Conservation (phyloP, 345 rosid species). For the Euclidium syriacum region DNA sequence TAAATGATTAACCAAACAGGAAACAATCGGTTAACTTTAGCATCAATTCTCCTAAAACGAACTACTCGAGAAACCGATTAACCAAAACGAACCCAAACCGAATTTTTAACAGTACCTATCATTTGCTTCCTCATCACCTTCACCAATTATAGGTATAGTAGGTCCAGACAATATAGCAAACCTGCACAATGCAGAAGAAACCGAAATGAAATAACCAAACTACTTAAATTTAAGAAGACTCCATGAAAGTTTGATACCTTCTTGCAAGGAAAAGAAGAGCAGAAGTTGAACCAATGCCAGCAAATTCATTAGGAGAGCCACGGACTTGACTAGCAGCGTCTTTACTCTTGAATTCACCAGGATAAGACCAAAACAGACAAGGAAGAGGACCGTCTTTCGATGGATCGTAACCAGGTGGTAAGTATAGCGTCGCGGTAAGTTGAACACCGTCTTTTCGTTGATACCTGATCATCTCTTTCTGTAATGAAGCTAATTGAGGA, state of each 20-base stretch:
- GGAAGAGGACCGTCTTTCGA: constrained; percentile 91
- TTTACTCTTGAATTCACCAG: constrained; percentile 99
- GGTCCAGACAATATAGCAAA: constrained; percentile 97
- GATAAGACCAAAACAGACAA: constrained; percentile 93
- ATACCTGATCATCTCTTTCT: constrained; percentile 97
- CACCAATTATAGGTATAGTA: constrained; percentile 95
- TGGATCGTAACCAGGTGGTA: constrained; percentile 91
- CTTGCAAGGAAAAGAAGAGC: constrained; percentile 98
- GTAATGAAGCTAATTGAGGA: constrained; percentile 85
- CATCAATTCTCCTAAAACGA: too few species aligned
- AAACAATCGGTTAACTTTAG: too few species aligned
- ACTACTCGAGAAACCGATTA: too few species aligned
- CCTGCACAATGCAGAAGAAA: constrained; percentile 39
- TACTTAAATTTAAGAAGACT: constrained; percentile 13
- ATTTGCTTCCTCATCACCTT: constrained; percentile 96
- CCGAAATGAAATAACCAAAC: constrained; percentile 4
- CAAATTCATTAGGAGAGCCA: constrained; percentile 97
- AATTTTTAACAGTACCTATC: constrained; percentile 89
- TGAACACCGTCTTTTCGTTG: constrained; percentile 95
- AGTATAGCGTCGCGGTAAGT: constrained; percentile 88
- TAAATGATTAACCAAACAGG: too few species aligned
- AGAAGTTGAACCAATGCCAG: constrained; percentile 93
- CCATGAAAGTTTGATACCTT: constrained; percentile 43
- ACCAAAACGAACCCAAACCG: too few species aligned
- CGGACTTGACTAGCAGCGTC: constrained; percentile 99